phyloP scores from a whole-genome alignment of 2,329 filamentous ascomycete genomes.

The Tricladium varicosporioides region DNA sequence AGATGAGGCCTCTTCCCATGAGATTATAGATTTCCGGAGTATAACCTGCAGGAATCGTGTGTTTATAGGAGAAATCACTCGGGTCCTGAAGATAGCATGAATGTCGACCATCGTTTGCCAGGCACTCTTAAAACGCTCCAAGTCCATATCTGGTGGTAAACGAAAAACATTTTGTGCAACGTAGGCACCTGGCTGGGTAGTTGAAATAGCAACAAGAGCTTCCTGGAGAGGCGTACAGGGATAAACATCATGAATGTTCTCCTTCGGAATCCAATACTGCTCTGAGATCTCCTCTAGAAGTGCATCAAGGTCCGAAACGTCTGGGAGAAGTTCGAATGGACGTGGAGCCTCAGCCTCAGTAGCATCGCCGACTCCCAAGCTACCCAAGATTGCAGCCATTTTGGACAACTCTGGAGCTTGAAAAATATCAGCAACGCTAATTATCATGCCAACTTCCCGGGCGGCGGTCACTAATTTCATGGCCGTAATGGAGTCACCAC shows the following conservation, averaged over 20 bases:
- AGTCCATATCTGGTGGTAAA: background rate
- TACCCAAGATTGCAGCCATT: constrained; percentile 6
- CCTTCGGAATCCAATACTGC: background rate
- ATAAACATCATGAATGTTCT: background rate
- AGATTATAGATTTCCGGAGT: constrained; percentile 4
- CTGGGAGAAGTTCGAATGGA: background rate
- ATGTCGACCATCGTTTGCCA: background rate
- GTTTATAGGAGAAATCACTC: background rate
- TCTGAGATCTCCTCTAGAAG: background rate
- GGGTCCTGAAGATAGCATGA: background rate
- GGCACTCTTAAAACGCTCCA: background rate
- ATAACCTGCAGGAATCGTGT: constrained; percentile 12
- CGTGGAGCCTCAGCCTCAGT: no score
- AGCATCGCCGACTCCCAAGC: no score
- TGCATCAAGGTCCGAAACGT: background rate
- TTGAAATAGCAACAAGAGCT: background rate
- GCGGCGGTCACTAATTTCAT: constrained; percentile 41
- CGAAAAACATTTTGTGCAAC: background rate
- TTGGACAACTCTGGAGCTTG: constrained; percentile 8
- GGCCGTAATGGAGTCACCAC: constrained; percentile 45
- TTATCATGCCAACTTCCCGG: constrained; percentile 8
- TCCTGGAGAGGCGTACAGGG: background rate
- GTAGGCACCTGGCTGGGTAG: background rate
- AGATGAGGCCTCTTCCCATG: constrained; percentile 14
- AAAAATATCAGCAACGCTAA: constrained; percentile 15